Evolutionary conservation across 495 filamentous ascomycete genomes (phyloP).

Genomic region (Neurospora pannonica): DNA sequence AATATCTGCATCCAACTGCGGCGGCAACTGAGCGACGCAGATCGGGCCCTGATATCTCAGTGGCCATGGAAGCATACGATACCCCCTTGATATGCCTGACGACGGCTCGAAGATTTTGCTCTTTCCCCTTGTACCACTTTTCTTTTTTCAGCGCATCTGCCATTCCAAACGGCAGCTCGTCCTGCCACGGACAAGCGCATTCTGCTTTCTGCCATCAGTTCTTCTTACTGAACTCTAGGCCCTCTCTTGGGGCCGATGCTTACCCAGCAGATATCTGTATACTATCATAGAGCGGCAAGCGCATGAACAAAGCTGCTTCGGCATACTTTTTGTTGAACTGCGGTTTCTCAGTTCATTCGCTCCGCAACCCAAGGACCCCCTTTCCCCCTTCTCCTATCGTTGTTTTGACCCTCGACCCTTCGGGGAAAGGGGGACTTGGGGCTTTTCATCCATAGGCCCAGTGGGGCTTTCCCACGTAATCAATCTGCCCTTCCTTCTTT

Average conservation of each 20-base stretch:
- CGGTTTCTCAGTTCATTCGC: background rate
- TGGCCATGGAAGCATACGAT: background rate
- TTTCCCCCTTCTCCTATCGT: background rate
- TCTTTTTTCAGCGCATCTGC: background rate
- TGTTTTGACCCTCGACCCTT: background rate
- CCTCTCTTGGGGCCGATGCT: background rate
- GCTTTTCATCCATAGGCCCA: conserved; percentile 6
- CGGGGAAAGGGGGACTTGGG: background rate
- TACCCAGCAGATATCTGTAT: conserved; percentile 1
- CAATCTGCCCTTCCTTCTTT: conserved; percentile 1
- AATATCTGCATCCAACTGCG: background rate
- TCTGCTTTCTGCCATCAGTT: background rate
- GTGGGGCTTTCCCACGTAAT: conserved; percentile 6
- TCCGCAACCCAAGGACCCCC: background rate
- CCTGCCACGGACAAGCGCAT: background rate
- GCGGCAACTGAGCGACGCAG: background rate
- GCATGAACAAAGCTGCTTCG: background rate
- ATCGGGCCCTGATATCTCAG: background rate
- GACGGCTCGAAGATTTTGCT: background rate
- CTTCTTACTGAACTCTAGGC: background rate
- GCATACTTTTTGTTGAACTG: background rate
- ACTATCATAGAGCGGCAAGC: conserved; percentile 5
- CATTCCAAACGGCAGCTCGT: background rate
- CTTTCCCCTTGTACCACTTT: background rate
- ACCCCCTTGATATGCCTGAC: background rate